Evolutionary conservation across 1,284 basidiomycete genomes (phyloP).

Genomic region (Exobasidium cylindrosporum): DNA sequence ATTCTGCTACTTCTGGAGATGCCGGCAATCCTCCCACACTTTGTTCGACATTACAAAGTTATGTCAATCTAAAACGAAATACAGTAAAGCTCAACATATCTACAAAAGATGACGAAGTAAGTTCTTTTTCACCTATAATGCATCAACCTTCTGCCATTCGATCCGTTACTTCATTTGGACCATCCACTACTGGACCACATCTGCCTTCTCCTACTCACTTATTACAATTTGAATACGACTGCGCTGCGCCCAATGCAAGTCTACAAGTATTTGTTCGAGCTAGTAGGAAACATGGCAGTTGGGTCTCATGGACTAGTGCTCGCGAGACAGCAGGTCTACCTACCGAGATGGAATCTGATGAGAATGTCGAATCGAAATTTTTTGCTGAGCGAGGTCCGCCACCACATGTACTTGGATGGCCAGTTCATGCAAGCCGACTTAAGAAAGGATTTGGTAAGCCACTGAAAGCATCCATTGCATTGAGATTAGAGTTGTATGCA

Average conservation of each 20-base stretch:
- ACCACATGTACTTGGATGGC: constrained; percentile 46
- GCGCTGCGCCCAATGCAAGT: constrained; percentile 37
- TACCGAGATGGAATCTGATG: not conserved
- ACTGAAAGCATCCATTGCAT: constrained; percentile 26
- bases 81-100: constrained; percentile 30
- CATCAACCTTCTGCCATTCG: not conserved
- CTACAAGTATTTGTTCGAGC: constrained; percentile 48
- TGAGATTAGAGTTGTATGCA: constrained; percentile 34
- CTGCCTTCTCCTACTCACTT: constrained; percentile 35
- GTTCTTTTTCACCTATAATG: not conserved
- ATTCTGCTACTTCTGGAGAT: constrained; percentile 12
- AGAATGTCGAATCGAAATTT: not conserved
- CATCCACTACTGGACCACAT: not conserved
- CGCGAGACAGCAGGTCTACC: constrained; percentile 10
- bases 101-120: not conserved
- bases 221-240: constrained; percentile 48
- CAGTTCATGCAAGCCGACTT: constrained; percentile 37
- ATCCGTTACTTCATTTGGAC: not conserved
- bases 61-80: constrained; percentile 49
- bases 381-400: constrained; percentile 28
- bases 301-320: constrained; percentile 25
- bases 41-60: constrained; percentile 47
- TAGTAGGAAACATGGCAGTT: constrained; percentile 45
- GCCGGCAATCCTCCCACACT: constrained; percentile 25
- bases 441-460: constrained; percentile 31